Evolutionary conservation across 768 basidiomycete genomes (phyloP).

Genomic region (Guyanaporus albipodus): DNA sequence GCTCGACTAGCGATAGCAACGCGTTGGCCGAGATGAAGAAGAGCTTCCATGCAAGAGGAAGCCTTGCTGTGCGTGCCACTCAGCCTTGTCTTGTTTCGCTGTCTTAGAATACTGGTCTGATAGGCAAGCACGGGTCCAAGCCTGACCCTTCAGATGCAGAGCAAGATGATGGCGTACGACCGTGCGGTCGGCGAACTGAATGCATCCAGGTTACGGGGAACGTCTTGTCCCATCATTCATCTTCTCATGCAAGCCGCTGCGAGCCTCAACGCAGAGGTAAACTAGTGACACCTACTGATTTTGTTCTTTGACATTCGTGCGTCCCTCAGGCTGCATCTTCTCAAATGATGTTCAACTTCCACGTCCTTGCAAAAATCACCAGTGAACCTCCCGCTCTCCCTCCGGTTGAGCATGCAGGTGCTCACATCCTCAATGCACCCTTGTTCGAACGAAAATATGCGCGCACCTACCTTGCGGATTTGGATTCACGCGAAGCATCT

Average conservation of each 20-base stretch:
- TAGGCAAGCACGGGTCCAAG: constrained; percentile 49
- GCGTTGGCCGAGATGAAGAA: constrained; percentile 59
- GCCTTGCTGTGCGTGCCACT: constrained; percentile 43
- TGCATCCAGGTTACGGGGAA: constrained; percentile 62
- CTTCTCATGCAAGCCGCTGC: constrained; percentile 64
- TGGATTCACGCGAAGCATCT: constrained; percentile 60
- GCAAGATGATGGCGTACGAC: constrained; percentile 96
- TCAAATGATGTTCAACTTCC: constrained; percentile 68
- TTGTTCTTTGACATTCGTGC: constrained; percentile 4
- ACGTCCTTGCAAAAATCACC: constrained; percentile 73
- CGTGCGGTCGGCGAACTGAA: constrained; percentile 77
- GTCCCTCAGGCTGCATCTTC: constrained; percentile 42
- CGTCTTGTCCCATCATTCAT: constrained; percentile 74
- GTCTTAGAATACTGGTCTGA: constrained; percentile 6
- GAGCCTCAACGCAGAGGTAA: constrained; percentile 54
- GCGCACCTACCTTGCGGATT: constrained; percentile 64
- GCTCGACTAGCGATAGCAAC: constrained; percentile 51
- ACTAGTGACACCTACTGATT: neutral
- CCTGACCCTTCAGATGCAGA: constrained; percentile 76
- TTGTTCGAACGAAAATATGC: constrained; percentile 82
- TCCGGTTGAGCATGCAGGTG: constrained; percentile 72
- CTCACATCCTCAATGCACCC: constrained; percentile 78
- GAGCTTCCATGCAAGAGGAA: constrained; percentile 54
- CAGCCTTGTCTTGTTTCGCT: neutral
- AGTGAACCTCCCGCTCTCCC: constrained; percentile 71